A percentile compares a stretch with the other conserved stretches of the same genome.
phyloP scores from a whole-genome alignment of 2,329 filamentous ascomycete species.

The Fusarium sp. region DNA sequence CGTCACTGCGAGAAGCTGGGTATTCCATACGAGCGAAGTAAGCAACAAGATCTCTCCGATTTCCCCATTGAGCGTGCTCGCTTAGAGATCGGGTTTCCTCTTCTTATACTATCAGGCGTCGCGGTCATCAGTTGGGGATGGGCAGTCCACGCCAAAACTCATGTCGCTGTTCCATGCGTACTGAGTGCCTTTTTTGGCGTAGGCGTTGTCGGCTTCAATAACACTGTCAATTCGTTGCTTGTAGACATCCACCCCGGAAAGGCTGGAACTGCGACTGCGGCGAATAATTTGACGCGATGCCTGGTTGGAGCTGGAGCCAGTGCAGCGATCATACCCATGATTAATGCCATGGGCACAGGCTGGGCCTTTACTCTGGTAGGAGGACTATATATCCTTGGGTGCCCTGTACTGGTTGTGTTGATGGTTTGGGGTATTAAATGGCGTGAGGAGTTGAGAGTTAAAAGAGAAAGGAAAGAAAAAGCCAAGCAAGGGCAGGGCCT shows the following conservation, averaged over 20 bases:
- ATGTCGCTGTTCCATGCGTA: slow-evolving; percentile 62
- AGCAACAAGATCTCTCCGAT: slow-evolving; percentile 61
- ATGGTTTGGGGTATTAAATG: slow-evolving; percentile 60
- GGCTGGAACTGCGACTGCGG: slow-evolving; percentile 67
- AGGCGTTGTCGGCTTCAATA: slow-evolving; percentile 67
- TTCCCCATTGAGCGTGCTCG: slow-evolving; percentile 67
- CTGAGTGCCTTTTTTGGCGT: slow-evolving; percentile 62
- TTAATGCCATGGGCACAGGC: slow-evolving; percentile 63
- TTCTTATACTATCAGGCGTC: slow-evolving; percentile 64
- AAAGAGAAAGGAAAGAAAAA: slow-evolving; percentile 43
- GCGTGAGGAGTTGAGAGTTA: slow-evolving; percentile 54
- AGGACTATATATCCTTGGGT: slow-evolving; percentile 56
- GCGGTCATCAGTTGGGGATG: slow-evolving; percentile 66
- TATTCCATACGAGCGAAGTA: slow-evolving; percentile 65
- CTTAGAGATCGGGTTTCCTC: slow-evolving; percentile 63
- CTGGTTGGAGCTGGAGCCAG: slow-evolving; percentile 66
- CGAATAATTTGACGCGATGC: slow-evolving; percentile 69
- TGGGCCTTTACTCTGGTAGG: slow-evolving; percentile 66
- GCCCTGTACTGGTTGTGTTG: slow-evolving; percentile 57
- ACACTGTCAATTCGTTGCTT: slow-evolving; percentile 65
- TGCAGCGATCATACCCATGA: slow-evolving; percentile 66
- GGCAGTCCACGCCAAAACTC: slow-evolving; percentile 59
- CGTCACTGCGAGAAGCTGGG: slow-evolving; percentile 68
- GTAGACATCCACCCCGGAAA: slow-evolving; percentile 68
- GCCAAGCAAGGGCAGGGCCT: slow-evolving; percentile 19